Evolutionary conservation across 495 filamentous ascomycete species (phyloP).

Genomic region (Xylaria scruposa): DNA sequence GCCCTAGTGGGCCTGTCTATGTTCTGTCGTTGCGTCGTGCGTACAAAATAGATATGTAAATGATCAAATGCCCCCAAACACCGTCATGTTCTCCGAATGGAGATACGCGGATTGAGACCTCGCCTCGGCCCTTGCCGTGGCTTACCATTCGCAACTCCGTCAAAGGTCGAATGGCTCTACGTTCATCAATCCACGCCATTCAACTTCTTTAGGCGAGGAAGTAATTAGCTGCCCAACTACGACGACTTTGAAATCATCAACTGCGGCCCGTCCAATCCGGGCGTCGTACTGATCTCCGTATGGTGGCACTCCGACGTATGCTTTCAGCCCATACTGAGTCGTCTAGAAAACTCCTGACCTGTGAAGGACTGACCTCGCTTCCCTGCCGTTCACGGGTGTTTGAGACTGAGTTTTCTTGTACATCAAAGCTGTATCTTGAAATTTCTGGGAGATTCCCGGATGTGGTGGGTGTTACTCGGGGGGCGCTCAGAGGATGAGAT

Average conservation of each 20-base stretch:
- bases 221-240: not conserved
- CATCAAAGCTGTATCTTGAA: slow-evolving; percentile 54
- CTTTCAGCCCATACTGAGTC: slow-evolving; percentile 92
- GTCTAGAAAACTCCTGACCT: slow-evolving; percentile 81
- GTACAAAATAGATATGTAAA: not conserved
- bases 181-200: not conserved
- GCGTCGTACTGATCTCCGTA: slow-evolving; percentile 58
- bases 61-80: slow-evolving; percentile 7
- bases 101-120: not conserved
- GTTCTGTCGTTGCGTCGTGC: slow-evolving; percentile 6
- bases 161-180: not conserved
- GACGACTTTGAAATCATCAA: slow-evolving; percentile 17
- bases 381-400: slow-evolving; percentile 60
- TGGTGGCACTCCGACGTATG: slow-evolving; percentile 86
- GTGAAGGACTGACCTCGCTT: slow-evolving; percentile 76
- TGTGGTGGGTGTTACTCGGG: slow-evolving; percentile 38
- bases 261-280: slow-evolving; percentile 36
- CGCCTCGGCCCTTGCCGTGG: not conserved
- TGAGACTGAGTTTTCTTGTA: slow-evolving; percentile 37
- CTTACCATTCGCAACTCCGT: not conserved
- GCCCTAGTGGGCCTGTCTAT: not conserved
- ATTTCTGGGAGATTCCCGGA: slow-evolving; percentile 40
- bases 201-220: not conserved
- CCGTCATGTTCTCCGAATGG: not conserved
- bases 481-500: slow-evolving; percentile 51